A percentile compares a stretch with the other conserved stretches of the same genome.
These are phyloP conservation scores for Erodium trifolium DNA, from an alignment of 441 rosid species.

Conservation along the genomic window DNA sequence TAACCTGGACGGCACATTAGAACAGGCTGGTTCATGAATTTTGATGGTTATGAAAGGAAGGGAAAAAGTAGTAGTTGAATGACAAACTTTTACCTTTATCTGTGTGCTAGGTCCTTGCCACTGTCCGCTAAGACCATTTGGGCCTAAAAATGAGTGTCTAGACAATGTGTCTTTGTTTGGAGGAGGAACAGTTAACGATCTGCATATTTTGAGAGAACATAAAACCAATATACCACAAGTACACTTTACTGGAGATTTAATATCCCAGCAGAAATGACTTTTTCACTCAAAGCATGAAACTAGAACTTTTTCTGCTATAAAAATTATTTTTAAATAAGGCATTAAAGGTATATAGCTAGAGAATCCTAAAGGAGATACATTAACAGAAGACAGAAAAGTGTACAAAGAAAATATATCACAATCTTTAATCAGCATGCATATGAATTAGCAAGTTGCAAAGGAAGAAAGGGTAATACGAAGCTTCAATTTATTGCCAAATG, in stretches of 20 bases:
- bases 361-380: neutral
- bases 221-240: neutral
- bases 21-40: constrained; percentile 14
- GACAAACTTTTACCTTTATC: constrained; percentile 46
- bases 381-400: neutral
- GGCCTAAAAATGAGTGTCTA: constrained; percentile 88
- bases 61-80: neutral
- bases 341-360: neutral
- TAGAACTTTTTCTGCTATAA: neutral
- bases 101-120: constrained; percentile 72
- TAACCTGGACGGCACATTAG: constrained; percentile 48
- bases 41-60: constrained; percentile 1
- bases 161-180: constrained; percentile 88
- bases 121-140: constrained; percentile 75
- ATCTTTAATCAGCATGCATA: neutral
- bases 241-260: neutral
- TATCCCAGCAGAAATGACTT: neutral
- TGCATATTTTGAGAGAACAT: constrained; percentile 29
- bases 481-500: neutral
- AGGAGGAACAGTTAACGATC: constrained; percentile 57
- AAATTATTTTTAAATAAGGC: neutral
- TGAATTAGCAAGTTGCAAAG: neutral
- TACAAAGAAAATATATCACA: neutral
- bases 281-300: neutral
- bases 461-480: neutral